A percentile compares a stretch with the other conserved stretches of the same genome.
Conservation (phyloP, 768 basidiomycete genomes). For the Boletus rex-veris region DNA sequence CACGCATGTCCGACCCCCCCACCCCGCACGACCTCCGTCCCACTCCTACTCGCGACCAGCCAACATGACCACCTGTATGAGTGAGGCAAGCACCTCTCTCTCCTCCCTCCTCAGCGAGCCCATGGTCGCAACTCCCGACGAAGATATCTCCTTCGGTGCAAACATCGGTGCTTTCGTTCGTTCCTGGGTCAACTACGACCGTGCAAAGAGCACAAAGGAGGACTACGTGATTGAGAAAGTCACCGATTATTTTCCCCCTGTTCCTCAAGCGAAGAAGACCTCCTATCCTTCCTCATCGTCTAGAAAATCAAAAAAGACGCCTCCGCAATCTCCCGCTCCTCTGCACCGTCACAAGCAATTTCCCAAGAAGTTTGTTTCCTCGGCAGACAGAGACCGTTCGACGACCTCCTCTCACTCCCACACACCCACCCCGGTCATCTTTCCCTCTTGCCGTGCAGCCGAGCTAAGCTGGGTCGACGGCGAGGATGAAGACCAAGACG, state of each 20-base stretch:
- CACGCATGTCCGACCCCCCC: conserved; percentile 23
- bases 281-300: neutral
- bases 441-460: conserved; percentile 30
- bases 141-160: conserved; percentile 42
- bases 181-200: conserved; percentile 26
- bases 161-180: conserved; percentile 43
- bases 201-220: conserved; percentile 27
- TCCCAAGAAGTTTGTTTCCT: conserved; percentile 4
- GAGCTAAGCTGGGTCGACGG: conserved; percentile 30
- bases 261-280: conserved; percentile 19
- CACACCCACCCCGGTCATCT: conserved; percentile 31
- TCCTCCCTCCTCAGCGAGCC: conserved; percentile 46
- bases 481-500: conserved; percentile 21
- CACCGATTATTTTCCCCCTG: conserved; percentile 28
- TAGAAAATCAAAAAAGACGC: conserved; percentile 21
- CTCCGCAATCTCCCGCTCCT: conserved; percentile 10
- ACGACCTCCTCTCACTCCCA: conserved; percentile 24
- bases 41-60: conserved; percentile 32
- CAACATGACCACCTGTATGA: conserved; percentile 33
- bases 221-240: conserved; percentile 28
- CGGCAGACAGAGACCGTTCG: conserved; percentile 12
- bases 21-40: conserved; percentile 33
- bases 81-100: conserved; percentile 47
- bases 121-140: conserved; percentile 39
- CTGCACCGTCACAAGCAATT: conserved; percentile 10